phyloP scores from a whole-genome alignment of 768 basidiomycete genomes.

The Lactarius trivialis region DNA sequence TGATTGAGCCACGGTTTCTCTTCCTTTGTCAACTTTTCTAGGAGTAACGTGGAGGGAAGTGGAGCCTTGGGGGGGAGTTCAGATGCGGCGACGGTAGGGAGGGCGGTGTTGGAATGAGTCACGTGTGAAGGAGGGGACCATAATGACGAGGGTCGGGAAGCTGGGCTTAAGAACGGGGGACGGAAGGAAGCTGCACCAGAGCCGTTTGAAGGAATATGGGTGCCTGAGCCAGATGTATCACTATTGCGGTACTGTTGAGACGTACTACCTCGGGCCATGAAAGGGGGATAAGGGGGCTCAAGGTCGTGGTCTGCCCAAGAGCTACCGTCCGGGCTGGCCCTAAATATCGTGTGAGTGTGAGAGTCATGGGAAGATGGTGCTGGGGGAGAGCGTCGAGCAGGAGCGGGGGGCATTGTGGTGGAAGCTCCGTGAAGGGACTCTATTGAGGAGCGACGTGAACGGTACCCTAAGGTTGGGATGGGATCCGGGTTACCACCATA shows the following conservation, averaged over 20 bases:
- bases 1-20: constrained; percentile 43
- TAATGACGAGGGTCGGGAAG: constrained; percentile 56
- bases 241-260: constrained; percentile 5
- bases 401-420: constrained; percentile 13
- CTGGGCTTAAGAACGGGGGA: constrained; percentile 61
- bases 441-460: constrained; percentile 36
- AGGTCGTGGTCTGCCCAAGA: constrained; percentile 17
- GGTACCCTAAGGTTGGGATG: constrained; percentile 31
- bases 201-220: neutral
- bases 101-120: constrained; percentile 26
- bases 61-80: constrained; percentile 13
- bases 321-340: constrained; percentile 25
- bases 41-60: constrained; percentile 45
- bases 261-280: constrained; percentile 16
- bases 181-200: constrained; percentile 38
- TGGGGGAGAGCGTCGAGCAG: constrained; percentile 25
- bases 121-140: constrained; percentile 54
- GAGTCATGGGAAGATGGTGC: constrained; percentile 26
- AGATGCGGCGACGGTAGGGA: constrained; percentile 13
- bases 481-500: constrained; percentile 63
- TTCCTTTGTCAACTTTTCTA: constrained; percentile 42
- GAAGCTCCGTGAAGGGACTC: constrained; percentile 30
- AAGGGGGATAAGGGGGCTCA: constrained; percentile 16
- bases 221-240: neutral
- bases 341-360: constrained; percentile 23